Base-by-base conservation (phyloP, 2,329 filamentous ascomycete genomes). In the Hypoxylon sp. region DNA sequence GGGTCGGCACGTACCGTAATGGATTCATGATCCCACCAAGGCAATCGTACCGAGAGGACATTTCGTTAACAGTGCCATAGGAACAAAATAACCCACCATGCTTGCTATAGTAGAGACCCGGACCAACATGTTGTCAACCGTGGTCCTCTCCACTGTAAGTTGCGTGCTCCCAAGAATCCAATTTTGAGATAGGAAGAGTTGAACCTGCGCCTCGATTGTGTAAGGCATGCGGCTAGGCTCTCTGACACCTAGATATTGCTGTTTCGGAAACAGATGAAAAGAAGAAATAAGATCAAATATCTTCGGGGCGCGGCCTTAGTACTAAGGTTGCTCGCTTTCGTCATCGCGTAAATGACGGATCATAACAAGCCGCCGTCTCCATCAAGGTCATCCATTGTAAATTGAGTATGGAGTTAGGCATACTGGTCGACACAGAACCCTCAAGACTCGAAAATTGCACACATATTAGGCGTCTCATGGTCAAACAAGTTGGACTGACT, bases 151-250 rank as follows among this genome's bases (percentile, higher is more conserved):
- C 52, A 53, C 55, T 17, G 24, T 17, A 53, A 55, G 42, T 37
- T 44, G 3, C 48, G 47, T 60, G 59, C 37, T 35, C 44, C 37
- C 22, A 64, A 14, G 52, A 55, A 61, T 35, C 55, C 57, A 68
- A 59, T 48, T 48, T 68, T 53, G 56, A 51, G 56, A 70, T 60
- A 60, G 56, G 31, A 67, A 31, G 9, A 70, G 64, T 63, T 64
- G 46, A 58, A 53, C 61, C 73, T 76, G 73, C 69, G 74, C 73
- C 74, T 60, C 70, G 33, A 64, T 70, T 24, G 47, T 54, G 63
- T 69, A 51, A 68, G 39, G 54, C 47, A 48, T 39, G 68, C 67
- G 63, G 69, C 47, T 48, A 72, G 68, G 68, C 63, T 66, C 46
- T 67, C 67, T 44, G 17, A 63, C 24, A 64, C 24, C 17, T 53